Evolutionary conservation across 202 grass and related monocot genomes (phyloP).

Genomic region (Panicum hallii): DNA sequence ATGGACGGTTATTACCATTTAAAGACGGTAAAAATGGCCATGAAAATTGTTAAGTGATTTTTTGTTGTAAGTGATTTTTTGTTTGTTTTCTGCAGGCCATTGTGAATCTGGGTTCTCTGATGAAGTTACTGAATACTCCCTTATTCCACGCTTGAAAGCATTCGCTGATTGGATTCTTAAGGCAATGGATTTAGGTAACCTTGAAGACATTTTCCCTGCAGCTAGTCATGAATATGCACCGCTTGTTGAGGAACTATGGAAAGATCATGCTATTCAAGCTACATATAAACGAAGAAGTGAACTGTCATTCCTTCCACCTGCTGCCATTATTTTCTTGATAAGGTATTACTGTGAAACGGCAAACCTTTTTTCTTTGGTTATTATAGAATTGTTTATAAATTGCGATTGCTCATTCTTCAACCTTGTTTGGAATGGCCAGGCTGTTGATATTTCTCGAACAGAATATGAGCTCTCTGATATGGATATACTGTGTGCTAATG

Average conservation of each 20-base stretch:
- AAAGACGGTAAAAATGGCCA: no score
- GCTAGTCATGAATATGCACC: conserved; percentile 87
- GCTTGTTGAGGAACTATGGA: conserved; percentile 93
- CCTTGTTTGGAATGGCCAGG: conserved; percentile 57
- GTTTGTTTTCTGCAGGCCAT: conserved; percentile 45
- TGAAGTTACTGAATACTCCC: conserved; percentile 62
- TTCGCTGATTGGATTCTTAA: conserved; percentile 94
- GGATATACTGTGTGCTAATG: conserved; percentile 82
- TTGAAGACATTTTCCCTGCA: conserved; percentile 90
- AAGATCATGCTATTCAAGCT: conserved; percentile 94
- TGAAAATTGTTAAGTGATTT: no score
- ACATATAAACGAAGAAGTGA: conserved; percentile 79
- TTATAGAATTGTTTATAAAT: not conserved
- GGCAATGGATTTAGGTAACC: conserved; percentile 80
- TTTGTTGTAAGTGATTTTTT: conserved; percentile 34
- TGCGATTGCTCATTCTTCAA: conserved; percentile 23
- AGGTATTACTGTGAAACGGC: conserved; percentile 63
- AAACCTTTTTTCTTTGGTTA: conserved; percentile 2
- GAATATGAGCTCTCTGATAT: conserved; percentile 89
- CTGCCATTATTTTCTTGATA: conserved; percentile 88
- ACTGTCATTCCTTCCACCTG: conserved; percentile 63
- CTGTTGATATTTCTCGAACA: conserved; percentile 85
- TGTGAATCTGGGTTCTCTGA: conserved; percentile 38
- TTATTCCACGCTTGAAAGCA: conserved; percentile 70
- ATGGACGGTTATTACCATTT: no score